Base-by-base conservation (phyloP, 805 yeast genomes). In the Candida endomychidarum region DNA sequence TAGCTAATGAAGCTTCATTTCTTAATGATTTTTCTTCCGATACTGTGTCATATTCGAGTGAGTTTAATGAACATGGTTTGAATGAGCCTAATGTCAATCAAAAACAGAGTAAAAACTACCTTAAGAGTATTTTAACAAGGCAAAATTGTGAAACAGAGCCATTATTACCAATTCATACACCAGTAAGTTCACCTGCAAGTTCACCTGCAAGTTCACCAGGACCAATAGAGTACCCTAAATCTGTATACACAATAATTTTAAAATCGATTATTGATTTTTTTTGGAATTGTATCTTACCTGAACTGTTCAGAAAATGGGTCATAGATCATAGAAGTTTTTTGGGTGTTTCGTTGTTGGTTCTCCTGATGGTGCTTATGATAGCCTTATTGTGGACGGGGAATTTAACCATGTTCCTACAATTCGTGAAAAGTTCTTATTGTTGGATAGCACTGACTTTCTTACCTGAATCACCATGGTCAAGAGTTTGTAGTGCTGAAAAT, bases 1-100 rank as follows among this genome's bases (percentile, higher is more conserved):
- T 57, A 5, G 61, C 61, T 6, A 51, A 49, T 22, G 58, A 54
- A 37, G 61, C 63, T 3, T 49, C 57, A 7, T 46, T 34, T 16
- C 48, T 56, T 12, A 46, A 48, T 33, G 52, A 46, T 35, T 40
- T 39, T 39, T 39, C 45, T 9, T 37, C 38, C 29, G 37, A 34
- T 18, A 16, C 37, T 8, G 18, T 34, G 3, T 34, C 37, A n/a
- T 34, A 34, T 24, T 23, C 37, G 11, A 23, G 29, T 34, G 22
- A 22, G 36, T 30, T 40, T 15, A 32, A 26, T 38, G 18, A 41
- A 34, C 17, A n/a, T n/a, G 34, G 33, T 31, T 31, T 31, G 23
- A 30, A 29, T 25, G 22, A 36, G 19, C 24, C 29, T 7, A 17
- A 25, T 25, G 14, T 5, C 5, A 9, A 17, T 14, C 28, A 24